phyloP scores from a whole-genome alignment of 2,329 filamentous ascomycete genomes.

The Epicoccum sorghinum region DNA sequence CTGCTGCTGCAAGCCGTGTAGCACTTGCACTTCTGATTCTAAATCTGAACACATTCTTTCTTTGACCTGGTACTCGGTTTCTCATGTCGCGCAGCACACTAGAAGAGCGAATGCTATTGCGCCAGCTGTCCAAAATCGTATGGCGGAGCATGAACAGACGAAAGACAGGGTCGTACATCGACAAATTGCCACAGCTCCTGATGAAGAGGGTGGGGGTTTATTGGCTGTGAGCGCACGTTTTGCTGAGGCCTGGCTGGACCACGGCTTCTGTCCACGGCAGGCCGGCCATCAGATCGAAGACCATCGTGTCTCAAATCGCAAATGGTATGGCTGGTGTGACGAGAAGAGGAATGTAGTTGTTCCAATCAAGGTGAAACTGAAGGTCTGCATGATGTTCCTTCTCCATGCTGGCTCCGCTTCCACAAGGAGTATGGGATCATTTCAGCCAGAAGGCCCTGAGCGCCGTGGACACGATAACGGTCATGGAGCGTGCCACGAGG shows the following conservation, averaged over 20 bases:
- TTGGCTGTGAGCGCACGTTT: conserved; percentile 10
- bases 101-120: background rate
- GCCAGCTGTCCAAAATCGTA: background rate
- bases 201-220: conserved; percentile 12
- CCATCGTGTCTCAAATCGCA: background rate
- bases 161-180: background rate
- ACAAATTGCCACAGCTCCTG: background rate
- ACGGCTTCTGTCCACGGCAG: background rate
- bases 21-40: background rate
- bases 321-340: background rate
- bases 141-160: background rate
- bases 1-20: too few relatives aligned
- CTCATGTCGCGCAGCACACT: conserved; percentile 7
- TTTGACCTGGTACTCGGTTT: conserved; percentile 13
- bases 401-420: conserved; percentile 11
- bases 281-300: conserved; percentile 1
- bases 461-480: conserved; percentile 15
- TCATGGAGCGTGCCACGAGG: conserved; percentile 18
- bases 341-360: conserved; percentile 1
- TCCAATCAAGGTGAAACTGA: conserved; percentile 11
- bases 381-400: conserved; percentile 13
- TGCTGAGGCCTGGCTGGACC: background rate
- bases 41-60: background rate
- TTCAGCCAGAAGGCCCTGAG: background rate
- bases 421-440: conserved; percentile 9